Evolutionary conservation across 495 filamentous ascomycete genomes (phyloP).

Genomic region (Penicillium taxi): DNA sequence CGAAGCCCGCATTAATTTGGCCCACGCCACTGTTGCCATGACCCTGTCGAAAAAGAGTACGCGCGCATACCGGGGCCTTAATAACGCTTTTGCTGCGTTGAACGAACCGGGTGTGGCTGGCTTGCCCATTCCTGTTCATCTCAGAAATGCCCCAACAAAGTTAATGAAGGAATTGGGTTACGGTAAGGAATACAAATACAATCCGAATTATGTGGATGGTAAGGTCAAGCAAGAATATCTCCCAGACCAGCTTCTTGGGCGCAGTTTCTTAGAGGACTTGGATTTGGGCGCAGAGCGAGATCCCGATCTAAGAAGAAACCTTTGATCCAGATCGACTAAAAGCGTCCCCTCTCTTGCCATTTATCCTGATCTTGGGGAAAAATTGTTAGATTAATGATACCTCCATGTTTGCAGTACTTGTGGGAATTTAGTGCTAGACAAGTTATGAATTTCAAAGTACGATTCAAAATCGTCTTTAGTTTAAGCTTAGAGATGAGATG

Average conservation of each 20-base stretch:
- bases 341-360: no score
- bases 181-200: conserved; percentile 92
- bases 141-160: conserved; percentile 84
- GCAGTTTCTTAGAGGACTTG: conserved; percentile 69
- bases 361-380: no score
- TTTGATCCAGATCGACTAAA: no score
- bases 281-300: conserved; percentile 78
- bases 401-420: no score
- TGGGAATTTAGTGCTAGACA: no score
- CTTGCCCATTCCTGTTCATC: conserved; percentile 74
- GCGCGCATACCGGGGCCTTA: conserved; percentile 73
- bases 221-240: conserved; percentile 84
- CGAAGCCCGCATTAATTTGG: conserved; percentile 86
- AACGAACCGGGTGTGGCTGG: conserved; percentile 71
- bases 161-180: conserved; percentile 90
- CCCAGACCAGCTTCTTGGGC: conserved; percentile 59
- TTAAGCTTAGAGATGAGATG: no score
- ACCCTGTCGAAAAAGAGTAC: conserved; percentile 78
- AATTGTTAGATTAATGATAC: no score
- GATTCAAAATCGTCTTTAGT: no score
- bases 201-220: conserved; percentile 81
- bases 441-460: no score
- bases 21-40: conserved; percentile 78
- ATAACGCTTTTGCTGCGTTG: conserved; percentile 65
- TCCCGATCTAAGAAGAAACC: no score